phyloP scores from a whole-genome alignment of 192 early-diverging fungal genomes.

The Backusella luteola region DNA sequence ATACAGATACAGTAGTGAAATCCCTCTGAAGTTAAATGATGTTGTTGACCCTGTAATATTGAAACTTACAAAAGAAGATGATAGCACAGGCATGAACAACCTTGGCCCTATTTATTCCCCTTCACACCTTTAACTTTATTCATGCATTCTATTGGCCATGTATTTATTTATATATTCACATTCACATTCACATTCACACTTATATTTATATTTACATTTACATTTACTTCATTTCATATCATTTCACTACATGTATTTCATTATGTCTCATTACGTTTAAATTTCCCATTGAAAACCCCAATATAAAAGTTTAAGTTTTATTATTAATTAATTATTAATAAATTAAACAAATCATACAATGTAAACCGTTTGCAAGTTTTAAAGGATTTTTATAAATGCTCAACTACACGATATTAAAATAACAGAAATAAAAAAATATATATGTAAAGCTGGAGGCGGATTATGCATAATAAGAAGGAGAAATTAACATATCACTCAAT shows the following conservation, averaged over 20 bases:
- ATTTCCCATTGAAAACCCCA: too few relatives aligned
- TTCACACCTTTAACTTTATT: not conserved
- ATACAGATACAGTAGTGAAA: too few relatives aligned
- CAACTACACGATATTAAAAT: not conserved
- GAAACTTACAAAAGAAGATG: not conserved
- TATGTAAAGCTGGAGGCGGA: not conserved
- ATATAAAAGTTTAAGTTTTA: not conserved
- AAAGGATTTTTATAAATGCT: not conserved
- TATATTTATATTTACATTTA: too few relatives aligned
- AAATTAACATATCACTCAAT: conserved; percentile 87
- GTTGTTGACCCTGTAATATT: not conserved
- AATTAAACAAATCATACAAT: not conserved
- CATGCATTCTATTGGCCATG: too few relatives aligned
- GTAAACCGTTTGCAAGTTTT: not conserved
- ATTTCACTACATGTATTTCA: too few relatives aligned
- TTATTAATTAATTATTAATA: not conserved
- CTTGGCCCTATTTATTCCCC: not conserved
- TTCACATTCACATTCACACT: too few relatives aligned
- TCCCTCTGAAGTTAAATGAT: not conserved
- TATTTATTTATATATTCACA: too few relatives aligned
- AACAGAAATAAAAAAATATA: not conserved
- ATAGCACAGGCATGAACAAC: not conserved
- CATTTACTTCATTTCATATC: too few relatives aligned
- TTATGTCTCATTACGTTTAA: too few relatives aligned
- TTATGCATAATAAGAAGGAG: conserved; percentile 82